Evolutionary conservation across 805 yeast genomes (phyloP).

Genomic region (Geotrichum ghanense): DNA sequence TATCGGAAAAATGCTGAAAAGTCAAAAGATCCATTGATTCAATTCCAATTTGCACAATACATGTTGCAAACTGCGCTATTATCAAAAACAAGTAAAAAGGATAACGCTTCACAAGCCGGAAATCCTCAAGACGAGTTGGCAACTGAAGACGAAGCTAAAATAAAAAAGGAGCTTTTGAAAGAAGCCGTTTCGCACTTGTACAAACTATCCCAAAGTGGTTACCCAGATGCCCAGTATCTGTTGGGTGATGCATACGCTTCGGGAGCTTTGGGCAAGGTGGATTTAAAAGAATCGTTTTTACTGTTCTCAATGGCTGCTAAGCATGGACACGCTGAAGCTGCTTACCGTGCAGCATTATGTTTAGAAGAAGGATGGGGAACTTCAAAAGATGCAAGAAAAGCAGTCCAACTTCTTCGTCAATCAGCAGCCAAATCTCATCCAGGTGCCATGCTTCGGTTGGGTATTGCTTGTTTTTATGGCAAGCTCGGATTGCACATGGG

Average conservation of each 20-base stretch:
- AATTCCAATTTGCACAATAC: conserved; percentile 85
- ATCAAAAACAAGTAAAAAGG: conserved; percentile 12
- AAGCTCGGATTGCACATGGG: conserved; percentile 59
- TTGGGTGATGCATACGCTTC: conserved; percentile 83
- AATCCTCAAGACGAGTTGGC: background rate
- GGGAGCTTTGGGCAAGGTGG: conserved; percentile 73
- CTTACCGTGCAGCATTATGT: conserved; percentile 84
- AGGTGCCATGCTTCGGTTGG: conserved; percentile 92
- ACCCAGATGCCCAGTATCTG: conserved; percentile 82
- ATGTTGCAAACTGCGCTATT: conserved; percentile 72
- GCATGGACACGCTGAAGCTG: conserved; percentile 83
- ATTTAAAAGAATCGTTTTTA: conserved; percentile 60
- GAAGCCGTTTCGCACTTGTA: conserved; percentile 67
- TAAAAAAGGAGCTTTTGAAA: conserved; percentile 49
- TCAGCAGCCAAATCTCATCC: conserved; percentile 91
- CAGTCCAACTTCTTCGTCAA: conserved; percentile 67
- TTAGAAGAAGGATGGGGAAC: conserved; percentile 93
- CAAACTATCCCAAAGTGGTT: conserved; percentile 66
- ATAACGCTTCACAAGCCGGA: background rate
- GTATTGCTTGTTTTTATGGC: conserved; percentile 73
- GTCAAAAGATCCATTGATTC: conserved; percentile 73
- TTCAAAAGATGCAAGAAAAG: conserved; percentile 75
- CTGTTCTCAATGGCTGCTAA: conserved; percentile 86
- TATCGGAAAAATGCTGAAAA: conserved; percentile 79
- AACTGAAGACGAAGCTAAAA: conserved; percentile 22